Conservation (phyloP, 2,329 filamentous ascomycete species). For the Ophiostoma fasciatum region DNA sequence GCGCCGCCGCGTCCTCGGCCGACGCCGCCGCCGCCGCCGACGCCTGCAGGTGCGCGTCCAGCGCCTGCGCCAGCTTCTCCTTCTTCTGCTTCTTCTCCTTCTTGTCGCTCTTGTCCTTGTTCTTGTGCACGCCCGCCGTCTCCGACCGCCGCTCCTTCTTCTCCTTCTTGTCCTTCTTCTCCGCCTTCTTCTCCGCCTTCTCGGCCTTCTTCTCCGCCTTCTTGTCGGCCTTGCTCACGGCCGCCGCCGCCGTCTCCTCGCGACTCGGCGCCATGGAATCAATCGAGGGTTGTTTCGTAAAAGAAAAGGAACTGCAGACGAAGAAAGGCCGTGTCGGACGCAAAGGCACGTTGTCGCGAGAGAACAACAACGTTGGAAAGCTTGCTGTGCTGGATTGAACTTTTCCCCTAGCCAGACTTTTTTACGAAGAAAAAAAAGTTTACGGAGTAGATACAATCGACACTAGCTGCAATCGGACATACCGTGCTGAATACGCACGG, state of each 20-base stretch:
- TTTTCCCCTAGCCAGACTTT: too few relatives aligned
- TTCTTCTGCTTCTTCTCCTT: constrained; percentile 59
- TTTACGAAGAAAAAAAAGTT: constrained; percentile 1
- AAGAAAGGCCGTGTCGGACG: too few relatives aligned
- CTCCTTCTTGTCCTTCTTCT: constrained; percentile 34
- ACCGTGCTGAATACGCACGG: too few relatives aligned
- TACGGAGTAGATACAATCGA: too few relatives aligned
- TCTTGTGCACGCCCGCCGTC: constrained; percentile 36
- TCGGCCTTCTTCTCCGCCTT: constrained; percentile 5
- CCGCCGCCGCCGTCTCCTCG: constrained; percentile 9
- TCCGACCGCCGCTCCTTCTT: constrained; percentile 43
- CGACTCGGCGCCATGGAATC: constrained; percentile 9
- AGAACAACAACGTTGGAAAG: too few relatives aligned
- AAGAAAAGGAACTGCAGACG: too few relatives aligned
- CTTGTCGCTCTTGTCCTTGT: constrained; percentile 42
- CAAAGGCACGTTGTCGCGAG: neutral
- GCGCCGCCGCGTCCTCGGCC: constrained; percentile 12
- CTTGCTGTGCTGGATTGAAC: too few relatives aligned
- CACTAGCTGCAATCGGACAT: too few relatives aligned
- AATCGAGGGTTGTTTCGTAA: neutral
- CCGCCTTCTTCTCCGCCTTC: constrained; percentile 12
- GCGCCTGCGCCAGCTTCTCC: constrained; percentile 50
- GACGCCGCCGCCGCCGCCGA: constrained; percentile 32
- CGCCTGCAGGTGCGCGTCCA: constrained; percentile 51
- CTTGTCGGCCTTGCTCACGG: neutral